Evolutionary conservation across 306 rosid genomes (phyloP).

Genomic region (Lotus japonicus): DNA sequence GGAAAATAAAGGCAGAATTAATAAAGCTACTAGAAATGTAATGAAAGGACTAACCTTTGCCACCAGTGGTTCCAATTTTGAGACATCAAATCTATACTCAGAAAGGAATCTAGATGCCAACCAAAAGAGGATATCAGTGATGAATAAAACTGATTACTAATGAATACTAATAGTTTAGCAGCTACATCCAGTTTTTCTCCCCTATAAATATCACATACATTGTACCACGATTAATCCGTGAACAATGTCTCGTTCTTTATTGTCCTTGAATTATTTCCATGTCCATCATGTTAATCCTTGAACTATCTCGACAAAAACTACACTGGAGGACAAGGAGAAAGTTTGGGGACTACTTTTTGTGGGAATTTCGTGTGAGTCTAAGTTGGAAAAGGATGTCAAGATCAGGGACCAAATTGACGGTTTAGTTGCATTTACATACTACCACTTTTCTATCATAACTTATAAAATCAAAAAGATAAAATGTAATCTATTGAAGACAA

Average conservation of each 20-base stretch:
- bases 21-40: not conserved
- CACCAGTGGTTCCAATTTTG: conserved; percentile 84
- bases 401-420: too few species aligned
- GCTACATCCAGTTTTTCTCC: conserved; percentile 3
- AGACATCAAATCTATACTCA: conserved; percentile 75
- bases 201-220: not conserved
- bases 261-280: too few species aligned
- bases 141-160: not conserved
- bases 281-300: too few species aligned
- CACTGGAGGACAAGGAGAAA: too few species aligned
- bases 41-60: conserved; percentile 58
- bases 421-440: not conserved
- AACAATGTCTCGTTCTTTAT: too few species aligned
- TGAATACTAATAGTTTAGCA: not conserved
- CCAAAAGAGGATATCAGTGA: conserved; percentile 8
- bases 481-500: not conserved
- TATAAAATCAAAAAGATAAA: not conserved
- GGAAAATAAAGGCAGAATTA: not conserved
- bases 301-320: too few species aligned
- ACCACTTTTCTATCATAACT: not conserved
- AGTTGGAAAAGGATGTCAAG: too few species aligned
- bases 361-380: too few species aligned
- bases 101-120: conserved; percentile 57
- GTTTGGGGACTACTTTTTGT: too few species aligned
- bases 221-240: not conserved